Evolutionary conservation across 1,284 basidiomycete genomes (phyloP), one percentile per base, ranked within the genome.

Genomic region (Irpex rosettiformis): DNA sequence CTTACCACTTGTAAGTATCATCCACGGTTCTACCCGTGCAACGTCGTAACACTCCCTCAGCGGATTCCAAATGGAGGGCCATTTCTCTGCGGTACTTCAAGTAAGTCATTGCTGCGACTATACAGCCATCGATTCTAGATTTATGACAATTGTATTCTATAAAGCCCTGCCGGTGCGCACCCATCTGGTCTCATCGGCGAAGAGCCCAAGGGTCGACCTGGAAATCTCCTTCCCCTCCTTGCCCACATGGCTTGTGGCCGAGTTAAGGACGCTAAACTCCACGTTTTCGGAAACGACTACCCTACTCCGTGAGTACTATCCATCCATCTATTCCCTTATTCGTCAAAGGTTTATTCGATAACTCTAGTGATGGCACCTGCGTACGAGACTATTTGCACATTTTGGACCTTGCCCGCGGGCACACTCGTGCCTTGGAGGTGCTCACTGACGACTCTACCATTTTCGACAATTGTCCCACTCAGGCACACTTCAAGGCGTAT

Each of bases 371-470:
- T 72, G 96, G 96, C 16, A 98, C 95, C 4, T 98, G 95, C 68
- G 93, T 97, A 28, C 91, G 97, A 58, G 97, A 99, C 78, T 99
- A 99, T 78, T 83, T 99, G 28, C 97, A 99, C 75, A 87, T 99
- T 61, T 86, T 98, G 73, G 97, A 99, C 73, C 85, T 99, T 37
- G 94, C 97, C 18, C 81, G 86, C 24, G 97, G 97, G 7, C 97
- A 99, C 75, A 80, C 98, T 58, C 86, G 96, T 60, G 94, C 97
- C 0, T 82, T 99, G 47, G 91, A 96, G 58, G 94, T 94, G 18
- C 81, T 96, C 28, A 77, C 78, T n/a, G 76, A 82, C 1, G 79
- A 85, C 49, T 85, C 88, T 4, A 82, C 27, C 28, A 73, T 72
- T 27, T 82, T 87, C 61, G 84, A 86, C 64, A 75, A 77, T 58